Conservation (phyloP, 2,329 filamentous ascomycete species). For the Talaromyces sp. region DNA sequence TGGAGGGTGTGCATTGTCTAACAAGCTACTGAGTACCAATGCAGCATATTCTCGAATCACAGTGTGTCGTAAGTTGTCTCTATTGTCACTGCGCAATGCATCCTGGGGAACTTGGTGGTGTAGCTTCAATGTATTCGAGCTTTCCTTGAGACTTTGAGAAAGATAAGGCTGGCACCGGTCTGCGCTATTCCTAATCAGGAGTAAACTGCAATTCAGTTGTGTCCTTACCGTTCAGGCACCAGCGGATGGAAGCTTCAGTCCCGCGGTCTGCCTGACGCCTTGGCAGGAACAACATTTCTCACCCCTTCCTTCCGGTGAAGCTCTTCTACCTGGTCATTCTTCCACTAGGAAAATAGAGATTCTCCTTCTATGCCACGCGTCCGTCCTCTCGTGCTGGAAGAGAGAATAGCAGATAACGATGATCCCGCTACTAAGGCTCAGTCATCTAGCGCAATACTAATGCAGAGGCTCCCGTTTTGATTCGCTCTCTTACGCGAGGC, state of each 20-base stretch:
- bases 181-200: not conserved
- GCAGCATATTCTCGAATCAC: not conserved
- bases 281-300: not conserved
- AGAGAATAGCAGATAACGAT: not conserved
- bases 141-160: not conserved
- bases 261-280: not conserved
- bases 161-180: not conserved
- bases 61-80: not conserved
- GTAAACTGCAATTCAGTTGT: not conserved
- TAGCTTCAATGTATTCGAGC: not conserved
- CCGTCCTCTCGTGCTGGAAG: too few species aligned
- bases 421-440: not conserved
- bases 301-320: not conserved
- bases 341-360: not conserved
- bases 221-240: not conserved
- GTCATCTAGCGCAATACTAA: not conserved
- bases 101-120: not conserved
- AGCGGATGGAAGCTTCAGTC: not conserved
- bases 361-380: too few species aligned
- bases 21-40: not conserved
- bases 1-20: not conserved
- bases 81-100: not conserved
- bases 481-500: conserved; percentile 7
- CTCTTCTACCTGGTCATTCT: not conserved
- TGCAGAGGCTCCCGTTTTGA: not conserved